These are phyloP conservation scores for Aspergillus persii DNA, from an alignment of 2,329 filamentous ascomycete species.

Conservation along the genomic window DNA sequence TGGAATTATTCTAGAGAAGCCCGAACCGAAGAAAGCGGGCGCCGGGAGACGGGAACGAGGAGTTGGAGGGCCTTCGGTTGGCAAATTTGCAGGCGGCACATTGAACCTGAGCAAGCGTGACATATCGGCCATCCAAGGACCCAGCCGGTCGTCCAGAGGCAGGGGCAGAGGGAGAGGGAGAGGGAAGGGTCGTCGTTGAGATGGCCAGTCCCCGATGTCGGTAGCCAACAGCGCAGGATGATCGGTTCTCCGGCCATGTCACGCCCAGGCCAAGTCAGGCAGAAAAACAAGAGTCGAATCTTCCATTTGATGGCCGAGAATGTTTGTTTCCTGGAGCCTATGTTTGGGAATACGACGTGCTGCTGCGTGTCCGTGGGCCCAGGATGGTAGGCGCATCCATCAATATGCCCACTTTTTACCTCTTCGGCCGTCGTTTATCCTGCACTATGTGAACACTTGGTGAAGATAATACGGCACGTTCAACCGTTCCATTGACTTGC, in stretches of 20 bases:
- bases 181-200: constrained; percentile 25
- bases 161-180: constrained; percentile 33
- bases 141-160: constrained; percentile 4
- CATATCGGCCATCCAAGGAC: constrained; percentile 59
- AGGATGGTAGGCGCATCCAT: background rate
- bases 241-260: background rate
- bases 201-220: background rate
- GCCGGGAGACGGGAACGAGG: constrained; percentile 55
- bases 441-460: background rate
- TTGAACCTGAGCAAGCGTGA: constrained; percentile 76
- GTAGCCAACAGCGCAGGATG: background rate
- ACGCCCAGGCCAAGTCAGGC: background rate
- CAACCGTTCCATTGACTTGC: background rate
- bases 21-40: constrained; percentile 36
- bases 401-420: background rate
- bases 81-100: constrained; percentile 75
- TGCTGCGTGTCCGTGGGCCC: background rate
- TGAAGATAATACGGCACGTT: background rate
- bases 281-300: background rate
- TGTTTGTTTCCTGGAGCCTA: background rate
- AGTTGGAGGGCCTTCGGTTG: constrained; percentile 75
- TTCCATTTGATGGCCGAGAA: background rate
- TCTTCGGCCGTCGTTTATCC: background rate
- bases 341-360: constrained; percentile 2
- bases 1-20: constrained; percentile 77